phyloP scores from a whole-genome alignment of 75 land plant species.

The Cryptomeria japonica region DNA sequence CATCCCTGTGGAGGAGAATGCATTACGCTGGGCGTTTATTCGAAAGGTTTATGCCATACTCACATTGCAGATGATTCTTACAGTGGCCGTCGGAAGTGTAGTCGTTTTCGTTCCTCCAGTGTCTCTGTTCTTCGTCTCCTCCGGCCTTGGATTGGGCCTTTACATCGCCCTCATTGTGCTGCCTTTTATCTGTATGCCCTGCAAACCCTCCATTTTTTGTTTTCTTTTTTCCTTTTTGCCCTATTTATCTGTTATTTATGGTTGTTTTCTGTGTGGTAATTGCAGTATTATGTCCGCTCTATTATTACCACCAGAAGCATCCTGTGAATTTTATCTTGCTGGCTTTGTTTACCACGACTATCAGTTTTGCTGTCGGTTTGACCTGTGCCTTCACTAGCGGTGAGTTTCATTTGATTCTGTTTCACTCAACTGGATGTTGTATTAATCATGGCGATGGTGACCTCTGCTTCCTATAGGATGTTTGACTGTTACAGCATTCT shows the following conservation, averaged over 20 bases:
- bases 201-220: not conserved
- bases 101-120: constrained; percentile 12
- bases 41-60: constrained; percentile 19
- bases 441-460: not conserved
- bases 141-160: not conserved
- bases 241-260: not conserved
- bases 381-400: constrained; percentile 74
- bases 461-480: not conserved
- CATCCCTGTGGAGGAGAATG: constrained; percentile 14
- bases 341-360: constrained; percentile 66
- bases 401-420: constrained; percentile 13
- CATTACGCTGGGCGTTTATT: constrained; percentile 21
- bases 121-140: constrained; percentile 9
- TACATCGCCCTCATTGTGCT: constrained; percentile 7
- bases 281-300: constrained; percentile 72
- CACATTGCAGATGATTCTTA: constrained; percentile 10
- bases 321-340: constrained; percentile 78
- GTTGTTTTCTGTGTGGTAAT: not conserved
- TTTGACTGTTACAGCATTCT: not conserved
- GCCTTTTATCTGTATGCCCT: constrained; percentile 15
- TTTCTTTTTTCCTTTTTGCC: not conserved
- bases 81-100: constrained; percentile 8
- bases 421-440: not conserved
- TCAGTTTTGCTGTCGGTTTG: constrained; percentile 72
- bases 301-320: constrained; percentile 65